Percentiles rank a stretch among this genome's conserved stretches.
These are phyloP conservation scores for Xylaria bambusicola DNA, from an alignment of 495 filamentous ascomycete species.

Conservation along the genomic window DNA sequence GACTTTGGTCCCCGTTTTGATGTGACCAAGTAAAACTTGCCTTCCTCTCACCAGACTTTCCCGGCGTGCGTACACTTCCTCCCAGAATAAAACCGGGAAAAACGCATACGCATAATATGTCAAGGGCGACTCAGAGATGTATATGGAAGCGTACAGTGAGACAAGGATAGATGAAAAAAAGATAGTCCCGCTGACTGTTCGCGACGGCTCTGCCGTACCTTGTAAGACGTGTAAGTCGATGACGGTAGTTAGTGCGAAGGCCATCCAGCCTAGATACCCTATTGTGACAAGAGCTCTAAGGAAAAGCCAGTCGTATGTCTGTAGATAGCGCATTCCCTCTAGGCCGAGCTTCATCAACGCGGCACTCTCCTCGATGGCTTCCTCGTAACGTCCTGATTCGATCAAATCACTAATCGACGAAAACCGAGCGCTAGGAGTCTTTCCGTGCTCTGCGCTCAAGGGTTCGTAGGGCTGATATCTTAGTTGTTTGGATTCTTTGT, in stretches of 20 bases:
- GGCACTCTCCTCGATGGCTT: conserved; percentile 73
- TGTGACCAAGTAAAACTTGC: conserved; percentile 66
- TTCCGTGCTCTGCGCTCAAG: conserved; percentile 56
- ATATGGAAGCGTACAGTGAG: conserved; percentile 74
- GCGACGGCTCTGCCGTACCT: conserved; percentile 64
- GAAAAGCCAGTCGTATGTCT: conserved; percentile 98
- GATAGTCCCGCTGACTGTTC: conserved; percentile 60
- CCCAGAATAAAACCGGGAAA: conserved; percentile 95
- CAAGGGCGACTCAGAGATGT: conserved; percentile 73
- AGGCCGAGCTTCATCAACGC: conserved; percentile 75
- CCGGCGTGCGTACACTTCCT: conserved; percentile 85
- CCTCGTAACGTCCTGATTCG: conserved; percentile 62
- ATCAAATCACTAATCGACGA: conserved; percentile 68
- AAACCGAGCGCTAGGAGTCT: conserved; percentile 69
- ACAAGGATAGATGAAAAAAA: conserved; percentile 77
- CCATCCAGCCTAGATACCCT: conserved; percentile 97
- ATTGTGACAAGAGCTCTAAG: conserved; percentile 84
- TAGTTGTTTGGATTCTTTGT: conserved; percentile 74
- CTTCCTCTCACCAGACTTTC: conserved; percentile 68
- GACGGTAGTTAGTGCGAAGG: conserved; percentile 89
- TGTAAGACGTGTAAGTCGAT: conserved; percentile 88
- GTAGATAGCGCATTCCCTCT: conserved; percentile 87
- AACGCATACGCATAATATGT: conserved; percentile 92
- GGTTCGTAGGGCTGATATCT: conserved; percentile 71
- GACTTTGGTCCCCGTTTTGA: conserved; percentile 58